Evolutionary conservation across 2,329 filamentous ascomycete genomes (phyloP).

Genomic region (Hypocreales sp.): DNA sequence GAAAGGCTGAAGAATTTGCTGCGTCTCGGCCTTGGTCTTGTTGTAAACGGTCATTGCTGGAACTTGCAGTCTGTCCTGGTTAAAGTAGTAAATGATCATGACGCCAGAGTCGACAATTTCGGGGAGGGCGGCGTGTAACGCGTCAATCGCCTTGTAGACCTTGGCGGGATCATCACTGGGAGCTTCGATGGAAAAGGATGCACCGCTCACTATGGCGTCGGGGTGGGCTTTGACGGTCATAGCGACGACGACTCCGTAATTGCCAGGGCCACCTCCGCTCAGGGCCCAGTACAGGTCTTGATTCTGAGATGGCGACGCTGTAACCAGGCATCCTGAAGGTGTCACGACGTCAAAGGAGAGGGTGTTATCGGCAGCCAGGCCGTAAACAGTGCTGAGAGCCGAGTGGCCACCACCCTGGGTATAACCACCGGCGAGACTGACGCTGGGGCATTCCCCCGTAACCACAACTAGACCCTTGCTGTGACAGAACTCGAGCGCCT

Average conservation of each 20-base stretch:
- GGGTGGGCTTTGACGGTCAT: constrained; percentile 19
- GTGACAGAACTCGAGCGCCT: constrained; percentile 29
- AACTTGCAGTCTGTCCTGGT: constrained; percentile 24
- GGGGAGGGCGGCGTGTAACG: constrained; percentile 11
- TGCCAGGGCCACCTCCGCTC: constrained; percentile 36
- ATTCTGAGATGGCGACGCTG: constrained; percentile 20
- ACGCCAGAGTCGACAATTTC: constrained; percentile 29
- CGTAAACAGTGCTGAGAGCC: constrained; percentile 32
- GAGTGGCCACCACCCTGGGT: constrained; percentile 44
- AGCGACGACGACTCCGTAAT: constrained; percentile 26
- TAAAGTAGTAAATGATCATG: constrained; percentile 28
- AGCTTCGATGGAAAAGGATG: constrained; percentile 7
- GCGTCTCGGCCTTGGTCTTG: constrained; percentile 21
- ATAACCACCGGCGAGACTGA: constrained; percentile 47
- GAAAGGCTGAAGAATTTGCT: constrained; percentile 13
- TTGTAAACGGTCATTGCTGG: constrained; percentile 28
- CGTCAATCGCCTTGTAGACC: constrained; percentile 1
- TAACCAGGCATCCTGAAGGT: constrained; percentile 28
- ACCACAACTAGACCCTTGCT: constrained; percentile 30
- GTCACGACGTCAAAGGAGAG: constrained; percentile 39
- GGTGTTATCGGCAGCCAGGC: constrained; percentile 42
- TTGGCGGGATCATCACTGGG: neutral
- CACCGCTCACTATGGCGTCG: constrained; percentile 12
- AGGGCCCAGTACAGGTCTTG: constrained; percentile 48
- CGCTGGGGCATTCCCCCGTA: constrained; percentile 37